Evolutionary conservation across 495 filamentous ascomycete species (phyloP), one percentile per base, ranked within the genome.

Genomic region (Chaetomium cochliodes): DNA sequence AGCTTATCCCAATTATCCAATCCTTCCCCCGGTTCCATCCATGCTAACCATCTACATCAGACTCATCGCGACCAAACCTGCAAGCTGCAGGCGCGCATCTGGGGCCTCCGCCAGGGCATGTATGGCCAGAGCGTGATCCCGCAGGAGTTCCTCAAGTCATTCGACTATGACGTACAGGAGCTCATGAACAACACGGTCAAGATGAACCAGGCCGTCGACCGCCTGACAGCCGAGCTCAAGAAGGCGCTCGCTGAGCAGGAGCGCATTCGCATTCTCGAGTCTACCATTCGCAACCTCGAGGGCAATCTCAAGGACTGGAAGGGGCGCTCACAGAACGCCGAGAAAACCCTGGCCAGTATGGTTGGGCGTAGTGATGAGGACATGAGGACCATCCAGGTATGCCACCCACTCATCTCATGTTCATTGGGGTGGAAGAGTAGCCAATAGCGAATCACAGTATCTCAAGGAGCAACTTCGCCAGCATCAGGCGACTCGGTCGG

Each of bases 31-130:
- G 4, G 2, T 39, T 51, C 4, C 4, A 22, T 2, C 1, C 20
- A 20, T 46, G 59, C 65, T 63, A 39, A 67, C 39, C 22, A 39
- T 25, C 5, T 7, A 15, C 18, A 22, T 25, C 52, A 67, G 65
- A 39, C 20, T 28, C 55, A 60, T 16, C 65, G 61, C 44, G 62
- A 60, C 2, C 39, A 64, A 47, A 56, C 39, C 7, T 41, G 51
- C 46, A 57, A 56, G 12, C 20, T 63, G 3, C 65, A 67, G 56
- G 9, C 49, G 50, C 67, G 67, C 26, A 22, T 69, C 13, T 65
- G 63, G 58, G 67, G 63, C 8, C 67, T 69, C 0, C 63, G 67
- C 37, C 53, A 65, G 55, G 67, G 63, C 59, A 37, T 69, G 30
- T 39, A 58, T 13, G 9, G 16, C n/a, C 58, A 62, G 46, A 15